phyloP scores from a whole-genome alignment of 257 asterid species.

The Fraxinus quadrangulata region DNA sequence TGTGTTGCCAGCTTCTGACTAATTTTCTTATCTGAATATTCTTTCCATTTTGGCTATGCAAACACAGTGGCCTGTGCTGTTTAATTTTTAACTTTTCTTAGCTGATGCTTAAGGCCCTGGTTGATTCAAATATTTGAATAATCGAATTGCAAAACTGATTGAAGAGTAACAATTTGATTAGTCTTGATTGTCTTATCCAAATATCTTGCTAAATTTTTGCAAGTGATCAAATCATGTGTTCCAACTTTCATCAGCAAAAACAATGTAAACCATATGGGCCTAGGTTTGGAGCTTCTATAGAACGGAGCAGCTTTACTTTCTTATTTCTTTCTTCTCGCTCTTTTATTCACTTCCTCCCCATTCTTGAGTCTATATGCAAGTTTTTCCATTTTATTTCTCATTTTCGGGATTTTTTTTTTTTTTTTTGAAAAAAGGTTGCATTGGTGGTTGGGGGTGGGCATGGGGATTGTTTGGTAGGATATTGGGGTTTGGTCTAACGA shows the following conservation, averaged over 20 bases:
- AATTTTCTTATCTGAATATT: neutral
- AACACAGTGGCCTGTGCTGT: neutral
- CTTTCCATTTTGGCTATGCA: neutral
- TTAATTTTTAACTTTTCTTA: neutral
- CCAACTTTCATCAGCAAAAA: neutral
- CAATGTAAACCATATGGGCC: neutral
- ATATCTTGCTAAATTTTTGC: neutral
- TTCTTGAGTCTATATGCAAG: neutral
- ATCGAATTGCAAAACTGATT: neutral
- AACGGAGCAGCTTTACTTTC: neutral
- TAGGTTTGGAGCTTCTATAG: neutral
- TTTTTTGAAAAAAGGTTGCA: neutral
- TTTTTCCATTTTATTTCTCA: too few species aligned
- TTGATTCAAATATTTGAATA: neutral
- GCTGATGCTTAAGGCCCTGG: neutral
- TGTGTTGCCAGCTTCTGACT: slow-evolving; percentile 2
- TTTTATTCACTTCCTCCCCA: neutral
- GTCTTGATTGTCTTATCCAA: neutral
- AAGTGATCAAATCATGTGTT: neutral
- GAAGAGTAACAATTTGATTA: neutral
- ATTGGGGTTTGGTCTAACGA: neutral
- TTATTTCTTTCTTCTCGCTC: neutral
- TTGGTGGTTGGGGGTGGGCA: neutral
- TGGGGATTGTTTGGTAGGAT: neutral
- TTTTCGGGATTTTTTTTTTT: neutral